Base-by-base conservation (phyloP, 345 rosid genomes). In the Euphorbia pulcherrima region DNA sequence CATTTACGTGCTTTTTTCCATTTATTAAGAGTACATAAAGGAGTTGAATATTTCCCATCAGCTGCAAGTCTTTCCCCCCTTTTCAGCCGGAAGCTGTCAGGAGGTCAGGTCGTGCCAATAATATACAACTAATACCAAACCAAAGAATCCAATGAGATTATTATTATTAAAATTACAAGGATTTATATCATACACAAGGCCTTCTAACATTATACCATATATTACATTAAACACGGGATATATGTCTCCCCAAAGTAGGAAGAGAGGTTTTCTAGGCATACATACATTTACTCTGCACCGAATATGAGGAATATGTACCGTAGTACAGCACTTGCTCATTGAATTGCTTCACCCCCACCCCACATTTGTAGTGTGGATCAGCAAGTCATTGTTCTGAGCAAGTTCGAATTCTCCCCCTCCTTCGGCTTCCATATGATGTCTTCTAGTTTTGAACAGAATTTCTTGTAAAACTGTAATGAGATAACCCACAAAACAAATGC, bases 361-460 rank as follows among this genome's bases (percentile, higher is more conserved):
- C 80, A 1, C 4, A 14, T 2, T 30, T 71, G 17, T 26, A 64
- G 78, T 71, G 17, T 26, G 67, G 78, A 84, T 85, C 89, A 83
- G 78, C 81, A 75, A 57, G 83, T 82, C 77, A 71, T 71, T 60
- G 83, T 74, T 70, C 79, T 65, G 68, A 74, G 74, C 69, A 84
- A 81, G 72, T 57, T 74, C 23, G 93, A 66, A 60, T 70, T 78
- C 24, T 75, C 74, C 47, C 78, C 81, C 68, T 77, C 89, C 3
- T 78, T 27, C n/a, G 96, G 86, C 74, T 77, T 87, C 97, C 93
- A 90, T 62, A 92, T 90, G 73, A 92, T 81, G 71, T 79, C 76
- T 29, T 84, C 96, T 7, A 92, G 90, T 64, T 83, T 87, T 4
- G 77, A 71, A 73, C 96, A 88, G 71, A 90, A 80, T 47, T 75